Evolutionary conservation across 441 rosid genomes (phyloP).

Genomic region (Populus hybrid): DNA sequence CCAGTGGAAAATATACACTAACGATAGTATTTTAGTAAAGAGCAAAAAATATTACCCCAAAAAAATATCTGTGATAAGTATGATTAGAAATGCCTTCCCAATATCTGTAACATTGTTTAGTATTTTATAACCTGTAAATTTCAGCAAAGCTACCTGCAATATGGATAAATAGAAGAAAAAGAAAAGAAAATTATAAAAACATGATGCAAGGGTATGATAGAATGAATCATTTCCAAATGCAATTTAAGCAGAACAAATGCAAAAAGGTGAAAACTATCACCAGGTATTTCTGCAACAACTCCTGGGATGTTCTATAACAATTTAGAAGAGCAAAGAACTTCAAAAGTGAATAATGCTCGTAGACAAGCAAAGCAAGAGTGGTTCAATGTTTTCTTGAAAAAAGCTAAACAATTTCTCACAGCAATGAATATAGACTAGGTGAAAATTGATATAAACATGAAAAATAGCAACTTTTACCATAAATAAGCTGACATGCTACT

Average conservation of each 20-base stretch:
- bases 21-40: background rate
- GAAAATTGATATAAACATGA: background rate
- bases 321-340: background rate
- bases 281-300: background rate
- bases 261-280: background rate
- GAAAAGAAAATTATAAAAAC: constrained; percentile 2
- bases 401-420: background rate
- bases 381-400: background rate
- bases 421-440: background rate
- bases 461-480: background rate
- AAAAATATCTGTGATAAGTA: constrained; percentile 70
- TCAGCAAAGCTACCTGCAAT: constrained; percentile 90
- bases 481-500: background rate
- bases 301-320: background rate
- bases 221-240: background rate
- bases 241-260: background rate
- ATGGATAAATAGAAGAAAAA: constrained; percentile 9
- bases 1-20: background rate
- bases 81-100: constrained; percentile 90
- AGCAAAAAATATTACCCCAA: constrained; percentile 62
- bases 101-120: constrained; percentile 75
- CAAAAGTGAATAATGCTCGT: background rate
- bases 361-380: background rate
- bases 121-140: constrained; percentile 87
- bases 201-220: background rate